Base-by-base conservation (phyloP, 768 basidiomycete species). In the Mycena albidolilacea region DNA sequence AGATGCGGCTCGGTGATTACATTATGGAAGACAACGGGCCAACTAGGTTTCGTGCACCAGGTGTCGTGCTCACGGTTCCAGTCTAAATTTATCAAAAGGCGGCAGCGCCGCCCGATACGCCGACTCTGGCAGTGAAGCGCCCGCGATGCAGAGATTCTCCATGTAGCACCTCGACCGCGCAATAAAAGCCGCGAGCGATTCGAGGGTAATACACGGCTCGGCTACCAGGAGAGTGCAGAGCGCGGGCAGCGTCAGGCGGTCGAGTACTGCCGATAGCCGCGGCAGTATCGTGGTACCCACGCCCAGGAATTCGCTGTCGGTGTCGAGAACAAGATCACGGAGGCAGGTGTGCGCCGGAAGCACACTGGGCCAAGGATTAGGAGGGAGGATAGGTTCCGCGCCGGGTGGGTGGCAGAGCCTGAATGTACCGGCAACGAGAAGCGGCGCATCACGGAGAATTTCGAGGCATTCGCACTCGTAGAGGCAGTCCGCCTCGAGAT, bases 401-500 rank as follows among this genome's bases (percentile, higher is more conserved):
- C 17, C 35, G n/a, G 69, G 10, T 55, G 41, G 10, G 4, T 5
- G 8, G 57, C 67, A 69, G 10, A 70, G 43, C 15, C 7, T 21
- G 30, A 64, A 11, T 5, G 30, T 64, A n/a, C 69, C 46, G 14
- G 52, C 9, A 11, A 65, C 23, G 11, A 70, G 69, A 0, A 30
- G 2, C 0, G 17, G 30, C 46, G 46, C 48, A 1, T 58, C 15
- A 4, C 55, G 12, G 1, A 70, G 57, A 14, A 70, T 64, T 12
- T 64, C 55, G 15, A 19, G 41, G 57, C 69, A 70, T 37, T 70
- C 69, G 14, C 43, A 57, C 46, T 64, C 69, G 57, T 58, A 65
- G 7, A 70, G 46, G 35, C 55, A 64, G 38, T 21, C 37, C 10
- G 54, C 61, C 30, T 48, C 61, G 61, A 63, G 44, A 17, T 48